Evolutionary conservation across 768 basidiomycete species (phyloP), one percentile per base, ranked within the genome.

Genomic region (Kwoniella botswanensis): DNA sequence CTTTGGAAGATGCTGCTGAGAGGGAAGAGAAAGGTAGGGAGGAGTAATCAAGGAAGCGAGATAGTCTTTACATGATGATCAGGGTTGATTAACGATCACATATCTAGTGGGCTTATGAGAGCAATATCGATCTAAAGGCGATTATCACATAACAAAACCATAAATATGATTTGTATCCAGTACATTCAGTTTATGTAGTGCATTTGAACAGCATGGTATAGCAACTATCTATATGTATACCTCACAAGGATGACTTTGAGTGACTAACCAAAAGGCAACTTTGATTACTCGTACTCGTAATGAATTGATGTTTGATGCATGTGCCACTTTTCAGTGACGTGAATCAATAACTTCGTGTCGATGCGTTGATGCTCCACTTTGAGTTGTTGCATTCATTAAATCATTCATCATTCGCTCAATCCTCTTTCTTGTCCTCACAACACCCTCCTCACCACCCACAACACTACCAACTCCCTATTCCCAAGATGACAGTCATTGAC

Each of bases 1-100:
- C 82, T 13, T 57, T 83, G 65, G 82, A 83, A 18, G 82, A 82
- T 61, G 70, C 76, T 7, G 54, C 43, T 12, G 73, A 70, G 12
- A 65, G 56, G 17, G 70, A 71, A 7, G 72, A 69, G 15, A 65
- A 52, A 18, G 58, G 68, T 1, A 67, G 56, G 44, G 69, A 69
- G 12, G 68, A 69, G 41, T 58, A 29, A 60, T 13, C 57, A 58
- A 35, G 22, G 22, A 58, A 21, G 15, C 50, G 21, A 52, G 21
- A 13, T 17, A 24, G 57, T 22, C n/a, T 44, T 17, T 21, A 41
- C 55, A 15, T 46, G 46, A 21, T 26, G 59, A 68, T 62, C 17
- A 50, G 7, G 6, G 6, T 35, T 35, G 4, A 35, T 35, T 35
- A 1, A 35, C 7, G 35, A 35, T 7, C 6, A 7, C 35, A 35